Conservation (phyloP, 192 early-diverging fungal genomes). For the Chytriomyces sp. region DNA sequence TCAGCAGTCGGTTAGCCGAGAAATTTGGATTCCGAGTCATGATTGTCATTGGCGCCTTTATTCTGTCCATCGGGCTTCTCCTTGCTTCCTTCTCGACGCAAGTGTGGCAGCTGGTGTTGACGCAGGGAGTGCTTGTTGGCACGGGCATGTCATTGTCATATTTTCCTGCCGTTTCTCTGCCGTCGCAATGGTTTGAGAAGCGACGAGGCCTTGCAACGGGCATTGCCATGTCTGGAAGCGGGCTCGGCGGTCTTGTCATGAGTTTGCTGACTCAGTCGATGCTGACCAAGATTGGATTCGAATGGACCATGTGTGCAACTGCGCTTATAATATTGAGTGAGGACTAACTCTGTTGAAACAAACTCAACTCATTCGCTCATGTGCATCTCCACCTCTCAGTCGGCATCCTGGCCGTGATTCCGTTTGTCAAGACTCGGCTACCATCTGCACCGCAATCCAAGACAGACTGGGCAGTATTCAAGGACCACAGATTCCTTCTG, state of each 20-base stretch:
- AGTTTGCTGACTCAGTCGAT: constrained; percentile 62
- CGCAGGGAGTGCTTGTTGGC: constrained; percentile 78
- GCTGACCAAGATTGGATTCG: constrained; percentile 61
- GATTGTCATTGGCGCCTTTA: constrained; percentile 51
- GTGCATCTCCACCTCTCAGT: constrained; percentile 36
- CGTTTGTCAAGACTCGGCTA: constrained; percentile 10
- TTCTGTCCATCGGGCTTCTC: constrained; percentile 43
- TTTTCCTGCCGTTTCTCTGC: constrained; percentile 66
- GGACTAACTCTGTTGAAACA: neutral
- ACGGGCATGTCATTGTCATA: constrained; percentile 68
- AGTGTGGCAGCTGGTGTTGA: constrained; percentile 75
- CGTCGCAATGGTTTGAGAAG: constrained; percentile 73
- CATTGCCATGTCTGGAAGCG: constrained; percentile 69
- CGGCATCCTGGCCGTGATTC: neutral
- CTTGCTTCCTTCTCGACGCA: constrained; percentile 37
- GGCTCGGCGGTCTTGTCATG: constrained; percentile 75
- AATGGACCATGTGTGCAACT: constrained; percentile 72
- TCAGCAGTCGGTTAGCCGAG: constrained; percentile 43
- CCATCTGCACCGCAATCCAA: constrained; percentile 12
- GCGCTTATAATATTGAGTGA: constrained; percentile 57
- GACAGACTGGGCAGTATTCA: constrained; percentile 26
- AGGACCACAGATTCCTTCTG: constrained; percentile 24
- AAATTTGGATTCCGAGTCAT: constrained; percentile 58
- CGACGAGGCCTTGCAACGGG: constrained; percentile 72
- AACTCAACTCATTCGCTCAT: neutral